Percentiles rank a stretch among this genome's conserved stretches.
Conservation (phyloP, 1,284 basidiomycete genomes). For the Pseudozyma hubeiensis region DNA sequence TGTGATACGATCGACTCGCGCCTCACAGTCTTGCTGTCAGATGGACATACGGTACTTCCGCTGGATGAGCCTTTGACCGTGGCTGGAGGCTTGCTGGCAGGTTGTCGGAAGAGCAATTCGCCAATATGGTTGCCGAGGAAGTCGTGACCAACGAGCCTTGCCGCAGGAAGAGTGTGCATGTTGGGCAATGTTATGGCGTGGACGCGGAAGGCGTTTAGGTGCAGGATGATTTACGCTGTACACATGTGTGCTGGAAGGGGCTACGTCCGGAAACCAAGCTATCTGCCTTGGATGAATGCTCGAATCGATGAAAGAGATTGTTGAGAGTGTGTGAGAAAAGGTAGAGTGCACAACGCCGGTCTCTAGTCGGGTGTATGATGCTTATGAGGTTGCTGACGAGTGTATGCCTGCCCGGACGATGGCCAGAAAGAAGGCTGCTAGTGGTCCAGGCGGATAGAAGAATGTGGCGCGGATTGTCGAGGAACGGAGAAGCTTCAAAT, state of each 20-base stretch:
- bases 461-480: background rate
- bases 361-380: background rate
- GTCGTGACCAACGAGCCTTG: constrained; percentile 34
- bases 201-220: constrained; percentile 10
- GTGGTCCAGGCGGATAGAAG: background rate
- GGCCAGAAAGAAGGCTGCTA: constrained; percentile 19
- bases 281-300: background rate
- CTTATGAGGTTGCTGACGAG: background rate
- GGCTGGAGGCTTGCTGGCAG: constrained; percentile 11
- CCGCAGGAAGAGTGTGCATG: constrained; percentile 40
- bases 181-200: constrained; percentile 5
- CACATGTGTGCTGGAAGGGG: constrained; percentile 19
- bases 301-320: background rate
- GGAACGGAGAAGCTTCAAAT: background rate
- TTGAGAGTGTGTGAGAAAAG: background rate
- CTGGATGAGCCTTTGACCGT: constrained; percentile 14
- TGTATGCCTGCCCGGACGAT: constrained; percentile 1
- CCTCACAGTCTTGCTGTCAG: constrained; percentile 3
- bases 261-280: background rate
- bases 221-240: constrained; percentile 10
- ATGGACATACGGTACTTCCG: constrained; percentile 14
- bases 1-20: constrained; percentile 7
- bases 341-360: background rate
- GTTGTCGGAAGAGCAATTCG: constrained; percentile 46
- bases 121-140: constrained; percentile 53